These are phyloP conservation scores for Eucalyptus pauciflora DNA, from an alignment of 345 rosid genomes.

Conservation along the genomic window DNA sequence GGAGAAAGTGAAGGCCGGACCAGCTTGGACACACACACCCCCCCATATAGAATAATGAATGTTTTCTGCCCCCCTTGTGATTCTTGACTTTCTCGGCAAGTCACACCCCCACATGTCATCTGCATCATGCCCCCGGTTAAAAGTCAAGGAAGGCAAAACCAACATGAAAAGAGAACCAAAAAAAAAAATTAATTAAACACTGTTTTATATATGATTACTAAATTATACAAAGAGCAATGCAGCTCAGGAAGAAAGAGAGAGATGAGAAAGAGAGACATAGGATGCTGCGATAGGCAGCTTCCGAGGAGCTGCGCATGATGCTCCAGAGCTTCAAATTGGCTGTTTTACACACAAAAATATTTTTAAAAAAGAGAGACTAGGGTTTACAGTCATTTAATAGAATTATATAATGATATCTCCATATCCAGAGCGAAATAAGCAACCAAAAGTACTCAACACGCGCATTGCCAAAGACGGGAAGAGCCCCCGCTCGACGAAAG, in stretches of 20 bases:
- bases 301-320: background rate
- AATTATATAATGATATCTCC: background rate
- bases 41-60: background rate
- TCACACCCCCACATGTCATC: background rate
- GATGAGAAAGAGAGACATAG: background rate
- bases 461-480: background rate
- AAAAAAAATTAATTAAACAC: background rate
- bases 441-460: background rate
- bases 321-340: background rate
- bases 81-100: slow-evolving; percentile 9
- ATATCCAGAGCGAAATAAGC: background rate
- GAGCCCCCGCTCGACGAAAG: background rate
- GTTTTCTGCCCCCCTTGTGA: background rate
- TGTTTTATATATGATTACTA: background rate
- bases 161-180: background rate
- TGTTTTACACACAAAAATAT: background rate
- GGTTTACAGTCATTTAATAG: background rate
- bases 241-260: background rate
- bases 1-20: background rate
- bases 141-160: background rate
- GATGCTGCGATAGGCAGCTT: background rate
- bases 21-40: background rate
- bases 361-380: background rate
- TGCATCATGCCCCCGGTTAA: background rate
- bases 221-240: background rate